Conservation (phyloP, 2,329 filamentous ascomycete species). For the Venturiaceae sp. region DNA sequence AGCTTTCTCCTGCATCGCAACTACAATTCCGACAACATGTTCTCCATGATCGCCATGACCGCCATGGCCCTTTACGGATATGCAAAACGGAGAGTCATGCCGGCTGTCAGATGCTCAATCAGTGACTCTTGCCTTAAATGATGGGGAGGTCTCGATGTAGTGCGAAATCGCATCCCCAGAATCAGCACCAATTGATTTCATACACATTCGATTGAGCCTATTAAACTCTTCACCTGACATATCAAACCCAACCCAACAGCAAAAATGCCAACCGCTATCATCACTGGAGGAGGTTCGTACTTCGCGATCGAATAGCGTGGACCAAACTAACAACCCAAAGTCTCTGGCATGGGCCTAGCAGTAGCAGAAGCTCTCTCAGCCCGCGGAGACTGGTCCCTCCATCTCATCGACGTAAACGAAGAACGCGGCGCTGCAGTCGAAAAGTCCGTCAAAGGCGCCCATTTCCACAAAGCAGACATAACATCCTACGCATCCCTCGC, state of each 20-base stretch:
- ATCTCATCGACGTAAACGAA: conserved; percentile 10
- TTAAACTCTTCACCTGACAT: too few species aligned
- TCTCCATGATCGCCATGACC: neutral
- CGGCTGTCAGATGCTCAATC: neutral
- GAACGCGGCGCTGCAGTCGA: neutral
- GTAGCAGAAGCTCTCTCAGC: conserved; percentile 13
- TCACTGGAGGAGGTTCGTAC: conserved; percentile 8
- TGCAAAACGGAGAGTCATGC: neutral
- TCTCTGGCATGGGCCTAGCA: conserved; percentile 17
- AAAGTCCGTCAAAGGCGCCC: neutral
- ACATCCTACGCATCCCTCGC: conserved; percentile 5
- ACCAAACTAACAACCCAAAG: conserved; percentile 3
- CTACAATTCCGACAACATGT: neutral
- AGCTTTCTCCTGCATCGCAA: neutral
- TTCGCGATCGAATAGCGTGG: neutral
- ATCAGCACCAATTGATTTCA: neutral
- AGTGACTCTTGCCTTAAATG: neutral
- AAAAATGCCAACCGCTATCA: neutral
- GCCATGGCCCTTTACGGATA: neutral
- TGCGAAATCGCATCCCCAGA: too few species aligned
- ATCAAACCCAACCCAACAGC: neutral
- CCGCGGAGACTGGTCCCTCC: conserved; percentile 14
- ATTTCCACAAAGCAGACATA: conserved; percentile 8
- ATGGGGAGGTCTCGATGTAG: neutral
- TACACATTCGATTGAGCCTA: neutral